phyloP scores from a whole-genome alignment of 176 grass and related monocot genomes.

The Thalia dealbata region DNA sequence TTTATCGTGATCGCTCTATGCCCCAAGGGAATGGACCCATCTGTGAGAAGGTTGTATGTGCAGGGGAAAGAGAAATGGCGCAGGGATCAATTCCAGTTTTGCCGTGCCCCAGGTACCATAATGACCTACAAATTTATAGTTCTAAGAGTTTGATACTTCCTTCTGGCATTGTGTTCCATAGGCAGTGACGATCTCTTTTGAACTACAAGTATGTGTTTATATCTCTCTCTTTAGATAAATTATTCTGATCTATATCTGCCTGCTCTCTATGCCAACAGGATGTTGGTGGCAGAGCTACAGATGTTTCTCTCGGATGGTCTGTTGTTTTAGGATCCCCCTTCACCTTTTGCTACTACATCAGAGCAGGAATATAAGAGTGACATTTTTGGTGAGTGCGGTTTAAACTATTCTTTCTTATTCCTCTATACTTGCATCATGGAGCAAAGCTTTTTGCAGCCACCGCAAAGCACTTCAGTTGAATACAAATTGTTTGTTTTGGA shows the following conservation, averaged over 20 bases:
- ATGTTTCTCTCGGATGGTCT: conserved; percentile 76
- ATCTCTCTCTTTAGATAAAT: neutral
- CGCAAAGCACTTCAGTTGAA: too few species aligned
- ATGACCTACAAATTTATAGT: neutral
- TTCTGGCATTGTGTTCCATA: neutral
- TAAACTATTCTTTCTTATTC: too few species aligned
- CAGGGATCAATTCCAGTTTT: conserved; percentile 76
- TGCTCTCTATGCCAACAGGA: conserved; percentile 27
- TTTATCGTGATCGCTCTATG: conserved; percentile 70
- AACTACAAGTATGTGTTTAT: neutral
- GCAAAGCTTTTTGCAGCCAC: too few species aligned
- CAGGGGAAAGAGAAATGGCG: conserved; percentile 83
- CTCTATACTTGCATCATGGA: too few species aligned
- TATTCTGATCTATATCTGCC: neutral
- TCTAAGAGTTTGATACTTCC: neutral
- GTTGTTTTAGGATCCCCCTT: conserved; percentile 76
- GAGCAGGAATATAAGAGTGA: conserved; percentile 79
- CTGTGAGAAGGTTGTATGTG: conserved; percentile 64
- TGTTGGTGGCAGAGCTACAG: conserved; percentile 78
- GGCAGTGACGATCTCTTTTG: neutral
- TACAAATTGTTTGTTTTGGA: too few species aligned
- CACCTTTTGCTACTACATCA: conserved; percentile 57
- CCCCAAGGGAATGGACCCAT: conserved; percentile 77
- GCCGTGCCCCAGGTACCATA: conserved; percentile 55
- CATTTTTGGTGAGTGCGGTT: conserved; percentile 78